These are phyloP conservation scores for Globisporangium cederbergense DNA, from an alignment of 352 stramenopile genomes.

Conservation along the genomic window DNA sequence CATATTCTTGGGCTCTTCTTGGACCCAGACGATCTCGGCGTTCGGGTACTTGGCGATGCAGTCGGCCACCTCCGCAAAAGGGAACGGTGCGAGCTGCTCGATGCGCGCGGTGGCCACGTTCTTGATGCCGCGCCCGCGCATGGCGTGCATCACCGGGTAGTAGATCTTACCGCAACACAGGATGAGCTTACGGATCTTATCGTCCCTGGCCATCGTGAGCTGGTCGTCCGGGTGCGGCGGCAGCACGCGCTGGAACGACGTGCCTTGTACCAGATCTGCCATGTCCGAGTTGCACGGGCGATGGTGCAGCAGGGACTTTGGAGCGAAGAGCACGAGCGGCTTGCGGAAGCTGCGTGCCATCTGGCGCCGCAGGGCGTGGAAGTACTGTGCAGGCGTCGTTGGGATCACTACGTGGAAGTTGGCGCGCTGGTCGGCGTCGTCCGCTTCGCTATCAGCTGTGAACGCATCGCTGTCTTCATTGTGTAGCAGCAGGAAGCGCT, in stretches of 20 bases:
- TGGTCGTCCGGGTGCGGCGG: conserved; percentile 73
- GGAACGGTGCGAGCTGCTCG: conserved; percentile 94
- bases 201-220: conserved; percentile 53
- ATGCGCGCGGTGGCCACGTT: conserved; percentile 71
- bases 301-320: conserved; percentile 84
- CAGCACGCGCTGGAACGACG: conserved; percentile 64
- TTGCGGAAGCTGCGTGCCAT: conserved; percentile 71
- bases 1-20: conserved; percentile 99
- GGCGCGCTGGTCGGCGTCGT: conserved; percentile 41
- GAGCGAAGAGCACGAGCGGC: conserved; percentile 75
- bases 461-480: conserved; percentile 79
- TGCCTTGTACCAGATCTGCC: conserved; percentile 50
- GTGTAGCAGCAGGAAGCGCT: conserved; percentile 79
- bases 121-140: conserved; percentile 47
- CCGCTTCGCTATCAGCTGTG: conserved; percentile 27
- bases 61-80: conserved; percentile 95
- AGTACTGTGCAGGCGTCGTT: conserved; percentile 94
- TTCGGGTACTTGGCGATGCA: conserved; percentile 91
- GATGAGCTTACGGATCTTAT: conserved; percentile 73
- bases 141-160: conserved; percentile 64
- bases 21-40: conserved; percentile 95
- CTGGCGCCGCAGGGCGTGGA: conserved; percentile 92
- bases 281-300: conserved; percentile 79
- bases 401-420: conserved; percentile 81
- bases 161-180: conserved; percentile 87